These are phyloP conservation scores for Claviceps monticola DNA, from an alignment of 2,329 filamentous ascomycete species.

Conservation along the genomic window DNA sequence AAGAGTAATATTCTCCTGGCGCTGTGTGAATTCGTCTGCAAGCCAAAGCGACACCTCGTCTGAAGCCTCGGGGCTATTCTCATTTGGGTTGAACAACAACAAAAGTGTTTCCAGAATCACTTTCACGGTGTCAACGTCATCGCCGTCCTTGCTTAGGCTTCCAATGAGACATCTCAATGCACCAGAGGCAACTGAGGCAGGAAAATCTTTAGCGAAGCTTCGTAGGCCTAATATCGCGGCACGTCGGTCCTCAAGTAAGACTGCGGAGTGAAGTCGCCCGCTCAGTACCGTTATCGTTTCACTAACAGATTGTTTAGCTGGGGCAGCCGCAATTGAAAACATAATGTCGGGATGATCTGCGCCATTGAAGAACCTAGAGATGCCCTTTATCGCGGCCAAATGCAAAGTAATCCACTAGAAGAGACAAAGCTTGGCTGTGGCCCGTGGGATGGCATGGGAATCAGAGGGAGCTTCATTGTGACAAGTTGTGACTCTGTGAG, in stretches of 20 bases:
- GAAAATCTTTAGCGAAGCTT: conserved; percentile 93
- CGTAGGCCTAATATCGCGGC: conserved; percentile 84
- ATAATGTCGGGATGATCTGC: conserved; percentile 24
- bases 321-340: conserved; percentile 57
- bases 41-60: conserved; percentile 94
- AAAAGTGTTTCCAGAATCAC: conserved; percentile 87
- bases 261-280: conserved; percentile 74
- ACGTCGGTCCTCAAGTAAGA: conserved; percentile 83
- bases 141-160: conserved; percentile 71
- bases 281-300: conserved; percentile 89
- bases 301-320: conserved; percentile 88
- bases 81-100: conserved; percentile 70
- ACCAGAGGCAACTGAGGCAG: conserved; percentile 87
- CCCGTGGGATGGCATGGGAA: too few species aligned
- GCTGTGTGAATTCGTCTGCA: conserved; percentile 94
- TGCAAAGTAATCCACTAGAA: too few species aligned
- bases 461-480: too few species aligned
- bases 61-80: conserved; percentile 73
- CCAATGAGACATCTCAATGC: conserved; percentile 80
- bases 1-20: conserved; percentile 89
- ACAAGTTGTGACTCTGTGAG: too few species aligned
- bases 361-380: conserved; percentile 15
- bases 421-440: too few species aligned
- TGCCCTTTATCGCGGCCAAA: background rate
- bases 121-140: conserved; percentile 94